Evolutionary conservation across 768 basidiomycete species (phyloP).

Genomic region (Piloderma croceum): DNA sequence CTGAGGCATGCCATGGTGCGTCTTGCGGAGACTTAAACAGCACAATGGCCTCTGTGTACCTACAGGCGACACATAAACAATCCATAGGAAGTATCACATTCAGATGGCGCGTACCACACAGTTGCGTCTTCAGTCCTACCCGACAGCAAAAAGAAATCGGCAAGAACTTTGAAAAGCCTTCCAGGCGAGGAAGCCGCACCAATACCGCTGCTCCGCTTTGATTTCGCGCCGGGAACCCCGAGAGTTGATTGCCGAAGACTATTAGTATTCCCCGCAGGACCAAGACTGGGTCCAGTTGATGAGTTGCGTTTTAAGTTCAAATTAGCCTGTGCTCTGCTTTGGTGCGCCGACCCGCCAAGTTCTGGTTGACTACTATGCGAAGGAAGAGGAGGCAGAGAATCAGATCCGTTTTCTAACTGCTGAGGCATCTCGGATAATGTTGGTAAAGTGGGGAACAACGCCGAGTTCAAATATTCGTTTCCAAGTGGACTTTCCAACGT

Average conservation of each 20-base stretch:
- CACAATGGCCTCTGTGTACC: constrained; percentile 82
- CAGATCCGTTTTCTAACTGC: constrained; percentile 43
- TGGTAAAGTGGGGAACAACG: constrained; percentile 59
- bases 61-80: constrained; percentile 21
- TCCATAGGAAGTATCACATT: not conserved
- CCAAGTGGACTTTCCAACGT: constrained; percentile 78
- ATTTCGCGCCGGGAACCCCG: constrained; percentile 35
- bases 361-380: constrained; percentile 55
- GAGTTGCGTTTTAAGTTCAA: constrained; percentile 59
- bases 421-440: constrained; percentile 55
- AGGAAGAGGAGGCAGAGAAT: constrained; percentile 41
- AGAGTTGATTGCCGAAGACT: constrained; percentile 50
- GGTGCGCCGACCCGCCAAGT: constrained; percentile 23
- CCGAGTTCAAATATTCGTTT: constrained; percentile 77
- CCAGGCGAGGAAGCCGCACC: constrained; percentile 76
- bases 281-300: constrained; percentile 33
- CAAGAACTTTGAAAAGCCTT: constrained; percentile 81
- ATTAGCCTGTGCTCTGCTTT: constrained; percentile 25
- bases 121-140: constrained; percentile 81
- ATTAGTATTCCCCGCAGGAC: constrained; percentile 16
- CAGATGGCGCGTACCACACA: constrained; percentile 54
- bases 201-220: constrained; percentile 59
- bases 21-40: constrained; percentile 74
- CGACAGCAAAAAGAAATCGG: constrained; percentile 81
- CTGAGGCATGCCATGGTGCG: constrained; percentile 83